Percentiles rank a stretch among this genome's conserved stretches.
phyloP scores from a whole-genome alignment of 805 yeast genomes.

The Lipomyces kockii region DNA sequence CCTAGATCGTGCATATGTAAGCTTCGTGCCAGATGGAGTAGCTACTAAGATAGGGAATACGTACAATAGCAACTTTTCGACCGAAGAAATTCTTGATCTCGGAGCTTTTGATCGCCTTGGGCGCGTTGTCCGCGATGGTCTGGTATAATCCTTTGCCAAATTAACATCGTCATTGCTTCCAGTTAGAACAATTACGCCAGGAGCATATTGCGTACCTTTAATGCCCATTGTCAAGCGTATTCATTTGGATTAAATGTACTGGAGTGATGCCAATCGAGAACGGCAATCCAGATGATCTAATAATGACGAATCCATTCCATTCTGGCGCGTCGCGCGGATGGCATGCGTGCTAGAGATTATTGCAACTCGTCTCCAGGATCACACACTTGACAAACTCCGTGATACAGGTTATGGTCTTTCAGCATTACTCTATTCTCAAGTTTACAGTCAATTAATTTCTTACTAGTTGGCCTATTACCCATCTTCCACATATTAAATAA shows the following conservation, averaged over 20 bases:
- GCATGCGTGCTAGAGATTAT: no score
- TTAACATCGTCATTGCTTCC: background rate
- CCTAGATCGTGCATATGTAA: constrained; percentile 29
- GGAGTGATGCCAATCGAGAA: background rate
- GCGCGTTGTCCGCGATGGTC: constrained; percentile 87
- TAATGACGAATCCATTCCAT: no score
- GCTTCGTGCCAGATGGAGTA: background rate
- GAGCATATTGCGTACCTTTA: constrained; percentile 46
- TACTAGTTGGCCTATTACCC: background rate
- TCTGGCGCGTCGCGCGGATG: no score
- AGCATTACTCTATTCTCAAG: background rate
- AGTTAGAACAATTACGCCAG: background rate
- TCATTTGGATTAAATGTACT: background rate
- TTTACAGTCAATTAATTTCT: background rate
- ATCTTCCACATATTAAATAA: background rate
- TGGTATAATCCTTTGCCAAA: constrained; percentile 72
- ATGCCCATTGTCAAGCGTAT: constrained; percentile 52
- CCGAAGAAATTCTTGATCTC: constrained; percentile 90
- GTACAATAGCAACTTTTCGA: constrained; percentile 89
- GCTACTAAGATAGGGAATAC: constrained; percentile 9
- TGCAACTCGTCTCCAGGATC: no score
- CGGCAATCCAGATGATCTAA: background rate
- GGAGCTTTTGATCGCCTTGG: constrained; percentile 71
- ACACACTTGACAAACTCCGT: no score
- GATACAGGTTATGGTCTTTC: no score